phyloP scores from a whole-genome alignment of 2,329 filamentous ascomycete genomes.

The Aphanoascus verrucosus region DNA sequence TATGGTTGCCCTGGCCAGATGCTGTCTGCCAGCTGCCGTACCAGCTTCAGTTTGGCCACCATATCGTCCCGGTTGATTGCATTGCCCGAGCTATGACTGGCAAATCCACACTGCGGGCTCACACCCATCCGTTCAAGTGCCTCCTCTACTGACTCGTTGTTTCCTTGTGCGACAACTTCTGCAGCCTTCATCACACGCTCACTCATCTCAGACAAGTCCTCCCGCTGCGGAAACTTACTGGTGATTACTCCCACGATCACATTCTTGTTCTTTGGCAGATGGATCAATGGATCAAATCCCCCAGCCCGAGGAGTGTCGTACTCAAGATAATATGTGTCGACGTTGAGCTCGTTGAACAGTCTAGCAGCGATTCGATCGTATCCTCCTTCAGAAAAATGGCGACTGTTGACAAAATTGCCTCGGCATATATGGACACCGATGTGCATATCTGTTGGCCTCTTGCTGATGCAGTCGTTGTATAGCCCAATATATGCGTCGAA shows the following conservation, averaged over 20 bases:
- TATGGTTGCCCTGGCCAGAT: constrained; percentile 55
- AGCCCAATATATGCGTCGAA: constrained; percentile 66
- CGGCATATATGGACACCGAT: constrained; percentile 65
- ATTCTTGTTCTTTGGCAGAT: constrained; percentile 50
- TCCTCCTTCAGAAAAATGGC: constrained; percentile 56
- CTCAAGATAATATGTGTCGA: constrained; percentile 59
- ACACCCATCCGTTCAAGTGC: constrained; percentile 58
- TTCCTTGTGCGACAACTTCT: constrained; percentile 58
- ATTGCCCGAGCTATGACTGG: constrained; percentile 64
- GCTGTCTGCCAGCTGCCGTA: constrained; percentile 60
- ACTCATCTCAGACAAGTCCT: constrained; percentile 56
- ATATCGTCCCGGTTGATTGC: constrained; percentile 58
- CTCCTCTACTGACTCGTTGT: constrained; percentile 52
- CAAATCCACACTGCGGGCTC: constrained; percentile 64
- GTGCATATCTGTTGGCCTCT: constrained; percentile 58
- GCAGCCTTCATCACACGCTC: constrained; percentile 50
- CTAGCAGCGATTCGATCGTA: constrained; percentile 59
- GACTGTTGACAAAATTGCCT: constrained; percentile 54
- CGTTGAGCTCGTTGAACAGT: constrained; percentile 52
- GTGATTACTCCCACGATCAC: constrained; percentile 56
- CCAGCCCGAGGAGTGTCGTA: constrained; percentile 57
- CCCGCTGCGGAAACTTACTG: constrained; percentile 51
- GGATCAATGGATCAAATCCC: constrained; percentile 54
- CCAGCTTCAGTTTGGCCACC: constrained; percentile 60
- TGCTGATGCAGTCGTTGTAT: constrained; percentile 63